Evolutionary conservation across 176 grass and related monocot species (phyloP).

Genomic region (Neostapfia colusana): DNA sequence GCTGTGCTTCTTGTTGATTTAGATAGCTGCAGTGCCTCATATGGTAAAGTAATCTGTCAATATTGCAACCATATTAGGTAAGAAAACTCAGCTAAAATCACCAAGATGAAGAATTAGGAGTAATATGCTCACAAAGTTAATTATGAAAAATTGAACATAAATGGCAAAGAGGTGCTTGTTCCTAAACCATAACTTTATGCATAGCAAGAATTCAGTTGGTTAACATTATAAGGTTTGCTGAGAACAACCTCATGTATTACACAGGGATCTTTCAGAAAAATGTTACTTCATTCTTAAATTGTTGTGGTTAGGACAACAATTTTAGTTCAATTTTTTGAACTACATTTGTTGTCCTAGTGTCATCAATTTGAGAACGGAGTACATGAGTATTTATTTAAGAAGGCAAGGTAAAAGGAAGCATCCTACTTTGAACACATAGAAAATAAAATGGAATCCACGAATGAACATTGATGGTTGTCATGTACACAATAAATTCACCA

Average conservation of each 20-base stretch:
- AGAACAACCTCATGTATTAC: conserved; percentile 20
- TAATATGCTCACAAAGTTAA: conserved; percentile 9
- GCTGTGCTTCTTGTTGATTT: conserved; percentile 97
- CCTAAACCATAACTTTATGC: conserved; percentile 10
- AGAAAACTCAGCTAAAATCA: neutral
- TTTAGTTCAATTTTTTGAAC: too few species aligned
- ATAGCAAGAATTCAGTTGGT: neutral
- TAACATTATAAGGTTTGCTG: conserved; percentile 11
- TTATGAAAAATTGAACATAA: neutral
- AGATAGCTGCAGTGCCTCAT: conserved; percentile 66
- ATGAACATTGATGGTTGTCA: neutral
- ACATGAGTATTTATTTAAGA: conserved; percentile 4
- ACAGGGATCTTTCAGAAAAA: conserved; percentile 11
- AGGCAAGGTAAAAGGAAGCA: conserved; percentile 32
- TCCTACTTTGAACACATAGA: neutral
- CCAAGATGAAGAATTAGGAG: neutral
- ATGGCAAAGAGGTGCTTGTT: neutral
- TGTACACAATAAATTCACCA: conserved; percentile 31
- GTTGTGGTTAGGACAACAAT: too few species aligned
- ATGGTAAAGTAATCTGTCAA: conserved; percentile 88
- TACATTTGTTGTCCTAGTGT: too few species aligned
- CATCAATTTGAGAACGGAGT: too few species aligned
- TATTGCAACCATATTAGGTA: neutral
- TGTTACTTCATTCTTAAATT: neutral
- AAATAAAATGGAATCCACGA: neutral